Percentiles rank a stretch among this genome's conserved stretches.
phyloP scores from a whole-genome alignment of 768 basidiomycete genomes.

The Lentinula sp. region DNA sequence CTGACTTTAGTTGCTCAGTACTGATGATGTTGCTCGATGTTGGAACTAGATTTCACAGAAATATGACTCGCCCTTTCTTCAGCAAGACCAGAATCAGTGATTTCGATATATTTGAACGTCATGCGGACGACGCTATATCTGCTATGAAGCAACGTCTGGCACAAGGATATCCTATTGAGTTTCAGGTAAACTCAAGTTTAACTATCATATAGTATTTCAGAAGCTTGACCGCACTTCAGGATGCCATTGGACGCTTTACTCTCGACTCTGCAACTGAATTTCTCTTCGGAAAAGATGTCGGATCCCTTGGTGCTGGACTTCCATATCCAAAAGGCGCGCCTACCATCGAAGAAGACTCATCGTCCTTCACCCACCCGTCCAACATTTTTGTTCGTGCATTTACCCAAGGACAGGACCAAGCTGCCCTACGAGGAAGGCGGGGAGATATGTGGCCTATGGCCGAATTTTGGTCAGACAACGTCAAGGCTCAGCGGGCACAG shows the following conservation, averaged over 20 bases:
- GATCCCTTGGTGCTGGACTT: conserved; percentile 37
- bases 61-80: conserved; percentile 43
- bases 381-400: conserved; percentile 43
- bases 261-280: conserved; percentile 56
- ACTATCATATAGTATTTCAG: conserved; percentile 9
- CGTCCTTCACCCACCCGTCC: conserved; percentile 7
- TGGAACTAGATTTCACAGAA: conserved; percentile 22
- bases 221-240: conserved; percentile 20
- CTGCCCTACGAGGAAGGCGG: conserved; percentile 30
- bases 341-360: conserved; percentile 6
- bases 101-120: conserved; percentile 40
- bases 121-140: conserved; percentile 39
- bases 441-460: conserved; percentile 44
- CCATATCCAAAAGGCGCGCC: conserved; percentile 36
- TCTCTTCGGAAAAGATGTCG: conserved; percentile 44
- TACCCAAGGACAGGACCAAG: conserved; percentile 36
- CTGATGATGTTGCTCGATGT: conserved; percentile 8
- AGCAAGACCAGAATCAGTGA: conserved; percentile 25
- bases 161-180: conserved; percentile 45
- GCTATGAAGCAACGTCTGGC: conserved; percentile 34
- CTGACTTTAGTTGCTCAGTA: conserved; percentile 26
- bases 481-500: conserved; percentile 20
- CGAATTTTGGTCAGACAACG: conserved; percentile 45
- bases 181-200: conserved; percentile 32
- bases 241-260: conserved; percentile 50